phyloP scores from a whole-genome alignment of 148 eudicot genomes.

The Rhododendron molle region DNA sequence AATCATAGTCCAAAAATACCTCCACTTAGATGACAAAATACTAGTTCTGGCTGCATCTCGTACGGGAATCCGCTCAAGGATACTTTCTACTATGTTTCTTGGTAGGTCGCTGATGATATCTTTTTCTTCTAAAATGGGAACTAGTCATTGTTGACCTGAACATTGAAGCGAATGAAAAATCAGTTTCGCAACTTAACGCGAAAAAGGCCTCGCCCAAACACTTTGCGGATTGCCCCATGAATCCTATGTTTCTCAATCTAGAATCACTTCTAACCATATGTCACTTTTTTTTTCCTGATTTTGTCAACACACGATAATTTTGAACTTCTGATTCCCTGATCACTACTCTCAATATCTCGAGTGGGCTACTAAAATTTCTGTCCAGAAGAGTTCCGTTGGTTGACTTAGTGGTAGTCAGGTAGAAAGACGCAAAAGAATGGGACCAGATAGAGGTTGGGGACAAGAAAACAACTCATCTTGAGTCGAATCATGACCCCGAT shows the following conservation, averaged over 20 bases:
- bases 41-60: slow-evolving; percentile 3
- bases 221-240: neutral
- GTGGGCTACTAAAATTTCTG: no score
- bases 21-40: neutral
- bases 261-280: neutral
- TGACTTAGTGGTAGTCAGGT: no score
- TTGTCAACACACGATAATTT: no score
- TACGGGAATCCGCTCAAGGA: neutral
- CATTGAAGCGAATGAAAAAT: neutral
- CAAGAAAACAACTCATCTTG: no score
- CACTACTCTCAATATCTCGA: neutral
- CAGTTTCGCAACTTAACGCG: neutral
- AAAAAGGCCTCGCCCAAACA: neutral
- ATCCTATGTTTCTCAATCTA: neutral
- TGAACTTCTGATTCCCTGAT: no score
- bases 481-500: no score
- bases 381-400: no score
- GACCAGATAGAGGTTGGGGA: no score
- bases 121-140: neutral
- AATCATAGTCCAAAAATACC: neutral
- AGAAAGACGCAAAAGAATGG: no score
- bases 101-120: neutral
- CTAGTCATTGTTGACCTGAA: neutral
- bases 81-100: neutral
- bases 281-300: no score